Evolutionary conservation across 495 filamentous ascomycete species (phyloP), one percentile per base, ranked within the genome.

Genomic region (Bryoglossum gracile): DNA sequence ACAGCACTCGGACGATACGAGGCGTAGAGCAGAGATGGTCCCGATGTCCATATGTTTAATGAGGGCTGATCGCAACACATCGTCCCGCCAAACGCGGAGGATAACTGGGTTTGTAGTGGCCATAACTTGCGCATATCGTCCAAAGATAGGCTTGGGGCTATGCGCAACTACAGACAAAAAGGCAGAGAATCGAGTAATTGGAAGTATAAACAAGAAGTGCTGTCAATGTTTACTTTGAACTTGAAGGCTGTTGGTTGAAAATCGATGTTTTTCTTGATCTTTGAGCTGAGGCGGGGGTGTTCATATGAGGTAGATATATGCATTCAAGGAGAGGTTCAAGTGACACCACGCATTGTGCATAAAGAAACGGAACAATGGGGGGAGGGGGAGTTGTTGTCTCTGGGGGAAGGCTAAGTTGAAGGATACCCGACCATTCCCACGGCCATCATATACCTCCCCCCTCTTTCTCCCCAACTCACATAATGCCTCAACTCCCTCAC

Each of bases 51-150:
- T 64, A 53, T 73, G 62, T 38, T 65, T 60, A 59, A 77, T 73
- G 59, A 79, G 68, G 21, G 17, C 64, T 58, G 75, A 68, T 43
- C 70, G 68, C 62, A 77, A 68, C 34, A 42, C 51, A 14, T 69
- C 54, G 62, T 73, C 58, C 68, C 75, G 62, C 74, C 76, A 77
- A 61, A 81, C 61, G 71, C 65, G 49, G 36, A 55, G 40, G 50
- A 56, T 48, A 30, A 40, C 26, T 51, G 55, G 55, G 55, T 36
- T 58, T 36, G 48, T 14, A 18, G 39, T 32, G 40, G 58, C 55
- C 58, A 61, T 61, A 55, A 47, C 52, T 55, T 52, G 51, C 55
- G 51, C 58, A 61, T 61, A 34, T 58, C 51, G 50, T 44, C 14
- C 21, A 4, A 43, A 21, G 43, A 38, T 13, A 21, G 42, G 37